Evolutionary conservation across 176 grass and related monocot species (phyloP), one percentile per base, ranked within the genome.

Genomic region (Lolium rigidum): DNA sequence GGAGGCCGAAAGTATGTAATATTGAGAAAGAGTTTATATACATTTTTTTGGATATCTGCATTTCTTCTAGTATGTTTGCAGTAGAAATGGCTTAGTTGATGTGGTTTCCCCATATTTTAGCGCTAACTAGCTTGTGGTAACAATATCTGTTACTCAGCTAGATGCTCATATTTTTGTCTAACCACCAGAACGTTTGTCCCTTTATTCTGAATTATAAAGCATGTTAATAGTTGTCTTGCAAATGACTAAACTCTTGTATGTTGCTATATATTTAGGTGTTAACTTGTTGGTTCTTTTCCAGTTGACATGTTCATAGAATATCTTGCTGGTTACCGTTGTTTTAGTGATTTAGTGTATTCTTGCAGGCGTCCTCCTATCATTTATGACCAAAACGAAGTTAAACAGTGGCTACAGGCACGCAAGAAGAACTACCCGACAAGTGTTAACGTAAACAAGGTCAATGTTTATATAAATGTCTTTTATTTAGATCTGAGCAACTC

Each of bases 351-450:
- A 71, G 21, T 63, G 38, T 88, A 28, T 77, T 28, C 46, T 75
- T 93, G 85, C 67, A 96, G 97, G 85, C 62, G 51, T 1, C 78
- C 69, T 69, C 80, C 46, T 67, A 82, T 93, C n/a, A 69, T 75
- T 20, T 99, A 99, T 86, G 80, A 87, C 64, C 87, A 82, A 91
- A 94, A 93, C 21, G 94, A 99, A 88, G 82, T 99, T 83, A 92
- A 91, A 80, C 92, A 85, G 73, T 99, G 97, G 97, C 47, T 90
- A 85, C 88, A 94, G 83, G 92, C 97, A 82, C 92, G 97, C 3
- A 96, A 80, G 72, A 96, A 90, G 61, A 99, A 96, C 68, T 96
- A 94, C 74, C 97, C 97, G 56, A 92, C 88, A 65, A 83, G 25
- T 50, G 78, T 82, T 65, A 99, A 91, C 24, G 17, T 92, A 74